Percentiles rank a stretch among this genome's conserved stretches.
These are phyloP conservation scores for Alternaria gaisen DNA, from an alignment of 2,329 filamentous ascomycete genomes.

Conservation along the genomic window DNA sequence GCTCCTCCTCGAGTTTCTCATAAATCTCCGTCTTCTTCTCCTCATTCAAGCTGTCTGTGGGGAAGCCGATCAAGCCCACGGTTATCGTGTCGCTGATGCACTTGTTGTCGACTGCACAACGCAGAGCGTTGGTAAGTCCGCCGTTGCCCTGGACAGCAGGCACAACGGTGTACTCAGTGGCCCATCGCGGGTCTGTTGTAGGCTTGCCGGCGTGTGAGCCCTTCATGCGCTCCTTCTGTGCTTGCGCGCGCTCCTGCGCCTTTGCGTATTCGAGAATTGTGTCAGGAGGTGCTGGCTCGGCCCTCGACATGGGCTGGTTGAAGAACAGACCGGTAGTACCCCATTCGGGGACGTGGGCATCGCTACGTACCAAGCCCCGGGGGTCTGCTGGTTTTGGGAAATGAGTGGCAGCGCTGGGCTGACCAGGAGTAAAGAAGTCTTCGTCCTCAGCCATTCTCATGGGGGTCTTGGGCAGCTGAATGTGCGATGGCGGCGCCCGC, in stretches of 20 bases:
- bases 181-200: conserved; percentile 60
- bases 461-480: conserved; percentile 53
- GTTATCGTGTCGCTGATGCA: conserved; percentile 80
- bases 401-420: conserved; percentile 60
- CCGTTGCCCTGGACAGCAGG: conserved; percentile 91
- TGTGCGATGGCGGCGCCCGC: conserved; percentile 38
- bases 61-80: conserved; percentile 93
- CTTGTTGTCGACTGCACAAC: conserved; percentile 76
- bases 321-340: conserved; percentile 67
- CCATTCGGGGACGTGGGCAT: conserved; percentile 80
- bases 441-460: conserved; percentile 49
- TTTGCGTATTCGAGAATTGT: conserved; percentile 76
- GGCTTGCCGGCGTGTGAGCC: conserved; percentile 31
- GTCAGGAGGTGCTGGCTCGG: conserved; percentile 76
- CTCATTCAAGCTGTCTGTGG: conserved; percentile 82
- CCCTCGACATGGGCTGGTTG: conserved; percentile 81
- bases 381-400: conserved; percentile 61
- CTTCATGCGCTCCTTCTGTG: conserved; percentile 35
- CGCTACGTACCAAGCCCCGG: conserved; percentile 70
- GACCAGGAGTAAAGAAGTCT: conserved; percentile 57
- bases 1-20: conserved; percentile 80
- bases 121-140: conserved; percentile 86
- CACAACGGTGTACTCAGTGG: conserved; percentile 83
- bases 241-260: conserved; percentile 51
- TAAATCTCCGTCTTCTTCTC: conserved; percentile 84